Evolutionary conservation across 805 yeast genomes (phyloP).

Genomic region (Metschnikowia similis): DNA sequence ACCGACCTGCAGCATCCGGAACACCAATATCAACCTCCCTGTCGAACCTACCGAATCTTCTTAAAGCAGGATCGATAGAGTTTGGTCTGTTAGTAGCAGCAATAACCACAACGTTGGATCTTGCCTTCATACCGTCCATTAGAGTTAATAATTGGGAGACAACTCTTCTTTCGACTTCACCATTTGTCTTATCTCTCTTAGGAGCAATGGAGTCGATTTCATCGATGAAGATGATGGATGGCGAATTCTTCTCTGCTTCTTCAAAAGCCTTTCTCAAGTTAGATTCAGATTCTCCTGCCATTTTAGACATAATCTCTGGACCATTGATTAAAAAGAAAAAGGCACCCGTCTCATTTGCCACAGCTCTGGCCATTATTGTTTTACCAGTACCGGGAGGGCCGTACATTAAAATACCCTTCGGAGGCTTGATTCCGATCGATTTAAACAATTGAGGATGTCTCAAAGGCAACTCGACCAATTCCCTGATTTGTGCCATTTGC

Average conservation of each 20-base stretch:
- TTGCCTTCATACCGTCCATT: constrained; percentile 99
- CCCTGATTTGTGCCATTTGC: constrained; percentile 99
- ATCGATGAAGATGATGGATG: constrained; percentile 95
- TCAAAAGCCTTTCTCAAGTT: constrained; percentile 97
- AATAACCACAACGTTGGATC: constrained; percentile 95
- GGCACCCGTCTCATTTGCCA: constrained; percentile 98
- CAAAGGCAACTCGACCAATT: constrained; percentile 94
- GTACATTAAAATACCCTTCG: constrained; percentile 95
- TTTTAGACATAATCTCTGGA: constrained; percentile 99
- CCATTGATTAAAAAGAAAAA: constrained; percentile 97
- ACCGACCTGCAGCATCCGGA: constrained; percentile 98
- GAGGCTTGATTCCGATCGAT: constrained; percentile 97
- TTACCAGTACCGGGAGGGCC: constrained; percentile 99
- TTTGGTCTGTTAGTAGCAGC: constrained; percentile 94
- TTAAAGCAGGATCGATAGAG: constrained; percentile 79
- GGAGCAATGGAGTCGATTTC: constrained; percentile 99
- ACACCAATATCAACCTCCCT: constrained; percentile 85
- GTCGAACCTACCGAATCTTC: constrained; percentile 83
- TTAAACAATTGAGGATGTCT: constrained; percentile 98
- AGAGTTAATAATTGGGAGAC: constrained; percentile 95
- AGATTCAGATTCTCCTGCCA: constrained; percentile 99
- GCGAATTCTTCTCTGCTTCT: constrained; percentile 98
- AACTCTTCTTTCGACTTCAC: constrained; percentile 99
- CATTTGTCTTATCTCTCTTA: constrained; percentile 99
- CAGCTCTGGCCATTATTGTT: constrained; percentile 99